These are phyloP conservation scores for Sutorius eximius DNA, from an alignment of 1,284 basidiomycete species.

Conservation along the genomic window DNA sequence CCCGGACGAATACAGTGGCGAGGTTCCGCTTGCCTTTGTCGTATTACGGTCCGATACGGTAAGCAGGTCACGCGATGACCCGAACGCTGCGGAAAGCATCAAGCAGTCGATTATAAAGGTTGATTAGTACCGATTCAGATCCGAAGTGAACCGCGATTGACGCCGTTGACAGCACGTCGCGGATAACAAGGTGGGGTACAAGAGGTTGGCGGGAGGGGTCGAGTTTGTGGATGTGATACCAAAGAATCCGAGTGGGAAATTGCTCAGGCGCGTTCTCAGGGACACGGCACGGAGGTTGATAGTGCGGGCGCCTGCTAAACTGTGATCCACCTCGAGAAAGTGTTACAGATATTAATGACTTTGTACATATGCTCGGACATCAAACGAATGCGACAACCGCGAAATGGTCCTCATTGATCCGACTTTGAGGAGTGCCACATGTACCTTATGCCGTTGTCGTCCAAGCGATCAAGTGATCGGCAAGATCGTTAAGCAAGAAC, in stretches of 20 bases:
- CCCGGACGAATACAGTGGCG: slow-evolving; percentile 77
- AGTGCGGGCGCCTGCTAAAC: slow-evolving; percentile 16
- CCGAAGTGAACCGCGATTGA: neutral
- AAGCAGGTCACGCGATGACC: slow-evolving; percentile 37
- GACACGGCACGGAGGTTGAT: slow-evolving; percentile 35
- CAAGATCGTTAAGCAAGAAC: neutral
- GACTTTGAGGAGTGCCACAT: neutral
- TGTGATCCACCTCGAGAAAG: slow-evolving; percentile 16
- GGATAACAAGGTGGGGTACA: slow-evolving; percentile 70
- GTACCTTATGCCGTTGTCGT: neutral
- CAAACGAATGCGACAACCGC: neutral
- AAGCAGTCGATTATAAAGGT: slow-evolving; percentile 46
- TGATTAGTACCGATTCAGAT: neutral
- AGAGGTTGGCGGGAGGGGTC: slow-evolving; percentile 66
- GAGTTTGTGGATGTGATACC: slow-evolving; percentile 69
- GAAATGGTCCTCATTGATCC: neutral
- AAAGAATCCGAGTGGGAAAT: slow-evolving; percentile 73
- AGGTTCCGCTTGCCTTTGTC: slow-evolving; percentile 75
- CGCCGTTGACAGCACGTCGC: slow-evolving; percentile 55
- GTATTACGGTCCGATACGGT: slow-evolving; percentile 49
- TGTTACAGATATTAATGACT: neutral
- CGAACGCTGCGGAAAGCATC: slow-evolving; percentile 39
- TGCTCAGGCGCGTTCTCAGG: slow-evolving; percentile 47
- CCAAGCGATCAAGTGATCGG: neutral
- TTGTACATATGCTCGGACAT: neutral